Evolutionary conservation across 257 asterid species (phyloP).

Genomic region (Nicotiana attenuata): DNA sequence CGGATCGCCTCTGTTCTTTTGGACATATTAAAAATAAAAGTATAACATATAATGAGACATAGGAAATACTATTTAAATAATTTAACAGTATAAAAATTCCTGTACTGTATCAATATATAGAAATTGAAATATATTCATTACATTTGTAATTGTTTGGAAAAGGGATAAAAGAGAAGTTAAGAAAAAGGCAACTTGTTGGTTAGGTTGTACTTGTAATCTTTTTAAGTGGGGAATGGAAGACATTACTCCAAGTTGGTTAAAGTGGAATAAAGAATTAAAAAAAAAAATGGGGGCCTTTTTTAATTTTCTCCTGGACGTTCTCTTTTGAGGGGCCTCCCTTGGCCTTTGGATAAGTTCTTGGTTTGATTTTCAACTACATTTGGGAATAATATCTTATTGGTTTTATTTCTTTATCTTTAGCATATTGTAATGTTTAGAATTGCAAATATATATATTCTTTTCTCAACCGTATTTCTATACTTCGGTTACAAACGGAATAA

Average conservation of each 20-base stretch:
- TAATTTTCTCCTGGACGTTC: not conserved
- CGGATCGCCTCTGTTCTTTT: too few relatives aligned
- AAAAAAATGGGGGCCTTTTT: not conserved
- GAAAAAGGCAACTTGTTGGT: conserved; percentile 8
- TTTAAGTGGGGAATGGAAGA: conserved; percentile 17
- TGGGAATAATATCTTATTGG: not conserved
- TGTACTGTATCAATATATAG: too few relatives aligned
- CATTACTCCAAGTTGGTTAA: conserved; percentile 14
- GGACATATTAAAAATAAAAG: too few relatives aligned
- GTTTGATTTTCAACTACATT: not conserved
- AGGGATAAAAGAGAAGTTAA: conserved; percentile 1
- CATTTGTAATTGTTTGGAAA: not conserved
- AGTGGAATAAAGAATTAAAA: not conserved
- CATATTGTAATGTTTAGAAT: not conserved
- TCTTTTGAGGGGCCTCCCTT: not conserved
- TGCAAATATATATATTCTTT: not conserved
- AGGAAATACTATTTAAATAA: too few relatives aligned
- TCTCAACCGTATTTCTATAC: not conserved
- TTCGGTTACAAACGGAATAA: not conserved
- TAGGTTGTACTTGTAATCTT: conserved; percentile 16
- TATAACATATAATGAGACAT: too few relatives aligned
- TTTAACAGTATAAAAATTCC: too few relatives aligned
- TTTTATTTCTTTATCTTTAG: not conserved
- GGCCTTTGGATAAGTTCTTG: not conserved
- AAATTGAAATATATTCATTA: too few relatives aligned